phyloP scores from a whole-genome alignment of 495 filamentous ascomycete genomes.

The Schizothecium vesticola region DNA sequence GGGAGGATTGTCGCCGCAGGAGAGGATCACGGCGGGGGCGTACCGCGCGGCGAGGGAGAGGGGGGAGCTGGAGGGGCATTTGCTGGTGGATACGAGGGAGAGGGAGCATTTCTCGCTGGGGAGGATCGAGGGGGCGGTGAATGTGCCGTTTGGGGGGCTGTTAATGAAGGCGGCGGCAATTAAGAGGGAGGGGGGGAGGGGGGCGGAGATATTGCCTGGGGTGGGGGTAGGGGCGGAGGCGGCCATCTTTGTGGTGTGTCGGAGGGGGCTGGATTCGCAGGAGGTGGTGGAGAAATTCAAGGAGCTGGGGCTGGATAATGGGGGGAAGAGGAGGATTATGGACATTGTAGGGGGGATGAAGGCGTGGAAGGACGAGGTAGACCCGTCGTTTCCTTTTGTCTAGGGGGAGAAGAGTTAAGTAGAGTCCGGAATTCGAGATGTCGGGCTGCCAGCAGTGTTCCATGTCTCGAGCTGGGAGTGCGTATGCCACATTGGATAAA shows the following conservation, averaged over 20 bases:
- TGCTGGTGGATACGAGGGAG: constrained; percentile 78
- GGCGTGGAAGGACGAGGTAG: constrained; percentile 79
- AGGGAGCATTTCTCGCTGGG: constrained; percentile 80
- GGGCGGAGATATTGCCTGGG: constrained; percentile 2
- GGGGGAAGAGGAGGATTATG: constrained; percentile 55
- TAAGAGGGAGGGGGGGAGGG: constrained; percentile 14
- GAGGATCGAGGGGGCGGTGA: constrained; percentile 64
- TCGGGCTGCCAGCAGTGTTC: not conserved
- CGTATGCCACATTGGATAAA: not conserved
- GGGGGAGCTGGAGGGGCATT: constrained; percentile 32
- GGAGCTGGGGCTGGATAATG: constrained; percentile 54
- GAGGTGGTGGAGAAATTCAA: constrained; percentile 65
- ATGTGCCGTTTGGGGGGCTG: constrained; percentile 65
- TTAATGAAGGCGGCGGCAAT: constrained; percentile 27
- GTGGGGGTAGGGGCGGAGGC: constrained; percentile 17
- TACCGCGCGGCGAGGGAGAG: constrained; percentile 37
- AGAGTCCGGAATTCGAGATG: not conserved
- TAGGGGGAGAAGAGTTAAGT: constrained; percentile 19
- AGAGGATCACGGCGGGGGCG: constrained; percentile 57
- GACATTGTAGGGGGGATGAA: constrained; percentile 78
- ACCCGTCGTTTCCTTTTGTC: constrained; percentile 60
- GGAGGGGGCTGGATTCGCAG: constrained; percentile 87
- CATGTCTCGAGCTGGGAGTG: not conserved
- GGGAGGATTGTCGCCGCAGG: constrained; percentile 43
- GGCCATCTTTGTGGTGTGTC: constrained; percentile 72